Conservation (phyloP, 192 early-diverging fungal genomes). For the Dispira simplex region DNA sequence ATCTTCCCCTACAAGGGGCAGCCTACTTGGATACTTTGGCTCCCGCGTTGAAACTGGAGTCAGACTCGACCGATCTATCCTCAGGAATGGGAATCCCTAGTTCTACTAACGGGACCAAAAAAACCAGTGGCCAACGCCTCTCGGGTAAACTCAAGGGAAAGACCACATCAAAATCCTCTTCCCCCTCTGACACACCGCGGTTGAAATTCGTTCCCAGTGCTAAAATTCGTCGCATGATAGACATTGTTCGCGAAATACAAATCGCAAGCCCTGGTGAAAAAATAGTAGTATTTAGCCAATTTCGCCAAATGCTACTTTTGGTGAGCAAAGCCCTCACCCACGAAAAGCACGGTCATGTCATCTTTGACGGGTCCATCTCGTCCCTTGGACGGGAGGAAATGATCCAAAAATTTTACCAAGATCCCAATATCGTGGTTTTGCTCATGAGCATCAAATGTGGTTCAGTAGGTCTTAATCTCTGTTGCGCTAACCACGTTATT, state of each 20-base stretch:
- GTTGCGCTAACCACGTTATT: conserved; percentile 49
- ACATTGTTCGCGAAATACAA: conserved; percentile 13
- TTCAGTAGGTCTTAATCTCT: conserved; percentile 54
- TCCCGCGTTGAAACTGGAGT: not conserved
- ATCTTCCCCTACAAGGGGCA: too few relatives aligned
- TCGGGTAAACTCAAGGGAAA: conserved; percentile 4
- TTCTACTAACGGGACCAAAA: not conserved
- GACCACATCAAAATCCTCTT: not conserved
- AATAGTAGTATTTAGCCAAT: conserved; percentile 16
- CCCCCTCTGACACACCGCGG: not conserved
- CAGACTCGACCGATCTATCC: not conserved
- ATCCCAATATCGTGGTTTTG: conserved; percentile 12
- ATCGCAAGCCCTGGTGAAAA: conserved; percentile 11
- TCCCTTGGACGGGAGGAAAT: conserved; percentile 5
- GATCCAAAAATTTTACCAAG: not conserved
- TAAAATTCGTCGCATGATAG: conserved; percentile 13
- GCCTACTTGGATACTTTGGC: not conserved
- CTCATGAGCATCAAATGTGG: conserved; percentile 21
- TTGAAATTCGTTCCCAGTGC: conserved; percentile 12
- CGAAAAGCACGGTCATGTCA: not conserved
- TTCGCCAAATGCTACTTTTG: conserved; percentile 2
- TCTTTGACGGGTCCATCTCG: conserved; percentile 10
- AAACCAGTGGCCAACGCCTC: not conserved
- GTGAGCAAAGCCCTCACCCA: conserved; percentile 2
- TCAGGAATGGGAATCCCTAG: not conserved